Evolutionary conservation across 768 basidiomycete species (phyloP).

Genomic region (Hericium coralloides): DNA sequence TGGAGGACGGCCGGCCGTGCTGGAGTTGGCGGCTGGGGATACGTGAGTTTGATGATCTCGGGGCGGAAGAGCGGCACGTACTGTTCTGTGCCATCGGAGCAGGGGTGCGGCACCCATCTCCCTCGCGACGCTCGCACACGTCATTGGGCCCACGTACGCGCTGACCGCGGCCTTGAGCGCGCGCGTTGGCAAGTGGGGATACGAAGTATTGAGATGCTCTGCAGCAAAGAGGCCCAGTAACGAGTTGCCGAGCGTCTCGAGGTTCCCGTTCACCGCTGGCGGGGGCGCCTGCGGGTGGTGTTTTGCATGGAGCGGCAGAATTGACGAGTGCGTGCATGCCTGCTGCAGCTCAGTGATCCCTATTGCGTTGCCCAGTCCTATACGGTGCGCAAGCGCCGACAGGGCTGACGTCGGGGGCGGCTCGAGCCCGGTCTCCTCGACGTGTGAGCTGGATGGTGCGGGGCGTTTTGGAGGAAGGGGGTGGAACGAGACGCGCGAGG

Average conservation of each 20-base stretch:
- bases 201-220: slow-evolving; percentile 72
- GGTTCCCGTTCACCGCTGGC: slow-evolving; percentile 64
- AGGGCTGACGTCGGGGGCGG: slow-evolving; percentile 66
- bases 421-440: slow-evolving; percentile 61
- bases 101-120: slow-evolving; percentile 76
- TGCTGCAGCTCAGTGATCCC: slow-evolving; percentile 48
- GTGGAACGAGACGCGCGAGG: slow-evolving; percentile 45
- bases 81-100: slow-evolving; percentile 74
- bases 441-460: slow-evolving; percentile 35
- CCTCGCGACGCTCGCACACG: slow-evolving; percentile 77
- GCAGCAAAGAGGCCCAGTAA: slow-evolving; percentile 86
- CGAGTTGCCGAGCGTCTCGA: slow-evolving; percentile 74
- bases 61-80: slow-evolving; percentile 27
- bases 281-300: slow-evolving; percentile 45
- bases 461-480: slow-evolving; percentile 58
- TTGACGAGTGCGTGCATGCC: slow-evolving; percentile 75
- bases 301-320: slow-evolving; percentile 43
- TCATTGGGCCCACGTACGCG: slow-evolving; percentile 81
- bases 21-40: slow-evolving; percentile 36
- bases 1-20: slow-evolving; percentile 49
- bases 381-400: slow-evolving; percentile 66
- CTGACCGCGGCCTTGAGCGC: slow-evolving; percentile 88
- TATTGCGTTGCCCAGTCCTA: slow-evolving; percentile 58
- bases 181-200: slow-evolving; percentile 86
- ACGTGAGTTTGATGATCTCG: background rate